phyloP scores from a whole-genome alignment of 2,329 filamentous ascomycete genomes.

The Colletotrichum lini region DNA sequence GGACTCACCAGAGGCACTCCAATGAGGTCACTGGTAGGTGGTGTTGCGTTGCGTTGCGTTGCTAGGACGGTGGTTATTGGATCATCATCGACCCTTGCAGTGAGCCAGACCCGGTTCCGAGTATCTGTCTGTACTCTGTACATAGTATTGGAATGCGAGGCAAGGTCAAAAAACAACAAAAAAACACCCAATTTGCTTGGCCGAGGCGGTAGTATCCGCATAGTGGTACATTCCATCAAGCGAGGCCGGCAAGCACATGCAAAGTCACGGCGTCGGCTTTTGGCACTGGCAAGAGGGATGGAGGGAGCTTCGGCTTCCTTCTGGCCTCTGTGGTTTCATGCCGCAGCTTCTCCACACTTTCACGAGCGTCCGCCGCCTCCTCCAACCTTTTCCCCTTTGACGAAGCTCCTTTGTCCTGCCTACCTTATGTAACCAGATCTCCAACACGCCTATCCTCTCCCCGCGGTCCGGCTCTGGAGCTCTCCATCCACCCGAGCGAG shows the following conservation, averaged over 20 bases:
- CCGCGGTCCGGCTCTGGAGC: constrained; percentile 40
- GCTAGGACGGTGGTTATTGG: background rate
- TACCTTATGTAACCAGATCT: constrained; percentile 11
- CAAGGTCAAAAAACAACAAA: too few relatives aligned
- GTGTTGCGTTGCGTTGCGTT: background rate
- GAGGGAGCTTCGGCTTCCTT: constrained; percentile 6
- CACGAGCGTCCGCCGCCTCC: constrained; percentile 45
- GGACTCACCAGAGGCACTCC: background rate
- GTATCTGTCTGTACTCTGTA: too few relatives aligned
- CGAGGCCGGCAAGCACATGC: constrained; percentile 35
- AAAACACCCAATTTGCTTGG: background rate
- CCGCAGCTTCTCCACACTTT: constrained; percentile 48
- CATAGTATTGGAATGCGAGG: background rate
- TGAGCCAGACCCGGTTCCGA: too few relatives aligned
- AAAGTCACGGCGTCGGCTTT: constrained; percentile 24
- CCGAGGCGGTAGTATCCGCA: background rate
- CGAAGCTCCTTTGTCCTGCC: constrained; percentile 18
- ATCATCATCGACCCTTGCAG: background rate
- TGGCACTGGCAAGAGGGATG: too few relatives aligned
- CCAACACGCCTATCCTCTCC: constrained; percentile 35
- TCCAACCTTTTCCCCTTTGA: constrained; percentile 12
- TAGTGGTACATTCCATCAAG: constrained; percentile 21
- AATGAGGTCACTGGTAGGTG: constrained; percentile 20
- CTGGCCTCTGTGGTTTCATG: constrained; percentile 24
- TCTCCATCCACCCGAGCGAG: constrained; percentile 53